Conservation (phyloP, 2,329 filamentous ascomycete genomes). For the Xylariaceae sp. region DNA sequence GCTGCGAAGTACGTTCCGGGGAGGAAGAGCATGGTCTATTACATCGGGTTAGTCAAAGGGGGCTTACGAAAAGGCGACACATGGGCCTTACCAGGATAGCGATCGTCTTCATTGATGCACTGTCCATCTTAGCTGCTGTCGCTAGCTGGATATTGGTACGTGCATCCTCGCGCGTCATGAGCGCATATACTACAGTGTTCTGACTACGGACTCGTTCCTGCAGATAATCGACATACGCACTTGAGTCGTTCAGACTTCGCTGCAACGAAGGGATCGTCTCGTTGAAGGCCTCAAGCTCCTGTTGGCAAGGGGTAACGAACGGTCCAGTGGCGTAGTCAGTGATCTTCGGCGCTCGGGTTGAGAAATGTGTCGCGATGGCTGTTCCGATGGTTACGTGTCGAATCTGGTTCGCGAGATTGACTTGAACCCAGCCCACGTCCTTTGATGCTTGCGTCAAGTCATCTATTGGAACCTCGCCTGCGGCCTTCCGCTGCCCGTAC, state of each 20-base stretch:
- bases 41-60: no score
- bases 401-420: conserved; percentile 11
- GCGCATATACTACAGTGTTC: conserved; percentile 12
- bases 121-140: conserved; percentile 12
- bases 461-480: conserved; percentile 4
- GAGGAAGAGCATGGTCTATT: no score
- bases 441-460: conserved; percentile 9
- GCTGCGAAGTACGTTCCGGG: no score
- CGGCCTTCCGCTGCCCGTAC: conserved; percentile 3
- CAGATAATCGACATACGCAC: conserved; percentile 11
- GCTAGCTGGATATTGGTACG: conserved; percentile 10
- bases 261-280: conserved; percentile 7
- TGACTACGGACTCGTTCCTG: conserved; percentile 12
- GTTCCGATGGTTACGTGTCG: conserved; percentile 11
- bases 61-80: no score
- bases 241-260: conserved; percentile 10
- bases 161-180: conserved; percentile 11
- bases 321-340: conserved; percentile 6
- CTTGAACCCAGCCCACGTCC: conserved; percentile 11
- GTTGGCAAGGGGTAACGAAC: not conserved
- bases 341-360: not conserved
- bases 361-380: conserved; percentile 6
- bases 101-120: no score
- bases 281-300: conserved; percentile 8
- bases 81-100: no score